Evolutionary conservation across 768 basidiomycete genomes (phyloP), one percentile per base, ranked within the genome.

Genomic region (Agaricus blazei): DNA sequence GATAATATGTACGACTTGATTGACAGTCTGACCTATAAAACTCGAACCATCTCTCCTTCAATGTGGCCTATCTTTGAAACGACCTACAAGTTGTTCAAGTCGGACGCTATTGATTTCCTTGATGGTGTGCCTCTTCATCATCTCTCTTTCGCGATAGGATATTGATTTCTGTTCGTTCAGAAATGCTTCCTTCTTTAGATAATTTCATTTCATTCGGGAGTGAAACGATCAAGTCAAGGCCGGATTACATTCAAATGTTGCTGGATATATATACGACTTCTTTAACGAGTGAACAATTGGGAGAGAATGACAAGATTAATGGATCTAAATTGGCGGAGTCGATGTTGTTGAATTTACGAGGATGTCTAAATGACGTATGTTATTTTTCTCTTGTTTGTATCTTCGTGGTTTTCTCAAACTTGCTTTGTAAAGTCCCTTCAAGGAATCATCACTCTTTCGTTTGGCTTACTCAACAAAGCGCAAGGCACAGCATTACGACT

Each of bases 41-140:
- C 87, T 54, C 82, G 83, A 58, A 67, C 77, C 52, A 85, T 96
- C 63, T 82, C 88, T 38, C 84, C 88, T 0, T 80, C 76, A 61
- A 87, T 95, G 87, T 95, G 93, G 93, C 85, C 82, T 9, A 77
- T 95, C 36, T 90, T 91, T 59, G 90, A 93, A 70, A 69, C 84
- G 59, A 93, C 88, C 0, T 93, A 92, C 70, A 77, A 78, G 48
- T 71, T 90, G 19, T 91, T 95, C 83, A 92, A 91, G 68, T 75
- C 79, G 14, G 88, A 90, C 31, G 91, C 90, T 14, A 72, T 88
- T 38, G 91, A 93, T 70, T 95, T 91, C 76, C 75, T 95, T 52
- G 90, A 93, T 61, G 92, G 92, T 87, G 50, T 52, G 77, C 68
- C 45, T 41, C 34, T 54, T 34, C 38, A 41, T 45, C 37, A 51